Conservation (phyloP, 169 alveolate genomes). For the Plasmodium fragile region DNA sequence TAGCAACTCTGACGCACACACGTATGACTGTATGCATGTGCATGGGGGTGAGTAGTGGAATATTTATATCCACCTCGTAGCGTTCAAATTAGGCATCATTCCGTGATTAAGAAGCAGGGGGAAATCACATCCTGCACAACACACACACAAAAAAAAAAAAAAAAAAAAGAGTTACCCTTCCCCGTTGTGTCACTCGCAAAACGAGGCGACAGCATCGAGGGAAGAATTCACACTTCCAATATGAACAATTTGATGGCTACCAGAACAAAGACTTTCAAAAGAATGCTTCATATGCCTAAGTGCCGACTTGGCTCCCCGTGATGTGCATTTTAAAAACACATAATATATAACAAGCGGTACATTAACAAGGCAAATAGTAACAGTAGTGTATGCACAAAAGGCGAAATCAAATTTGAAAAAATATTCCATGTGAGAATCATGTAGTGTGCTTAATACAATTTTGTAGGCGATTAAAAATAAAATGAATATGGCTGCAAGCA, state of each 20-base stretch:
- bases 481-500: neutral
- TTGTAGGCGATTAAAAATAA: neutral
- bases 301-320: neutral
- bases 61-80: neutral
- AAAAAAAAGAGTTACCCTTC: neutral
- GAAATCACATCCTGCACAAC: neutral
- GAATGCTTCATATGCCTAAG: constrained; percentile 6
- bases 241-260: constrained; percentile 23
- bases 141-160: too few species aligned
- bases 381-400: neutral
- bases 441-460: neutral
- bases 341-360: constrained; percentile 17
- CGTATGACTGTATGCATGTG: neutral
- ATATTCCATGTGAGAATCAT: constrained; percentile 1
- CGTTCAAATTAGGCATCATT: neutral
- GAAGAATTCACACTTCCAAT: constrained; percentile 25
- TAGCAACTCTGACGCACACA: neutral
- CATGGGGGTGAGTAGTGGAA: neutral
- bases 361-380: constrained; percentile 2
- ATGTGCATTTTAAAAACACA: constrained; percentile 2
- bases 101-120: too few species aligned
- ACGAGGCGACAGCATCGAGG: neutral
- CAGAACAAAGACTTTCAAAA: constrained; percentile 6
- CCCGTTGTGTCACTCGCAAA: neutral
- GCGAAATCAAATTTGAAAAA: neutral